Base-by-base conservation (phyloP, 768 basidiomycete species). In the Rhodosporidiobolus odoratus region DNA sequence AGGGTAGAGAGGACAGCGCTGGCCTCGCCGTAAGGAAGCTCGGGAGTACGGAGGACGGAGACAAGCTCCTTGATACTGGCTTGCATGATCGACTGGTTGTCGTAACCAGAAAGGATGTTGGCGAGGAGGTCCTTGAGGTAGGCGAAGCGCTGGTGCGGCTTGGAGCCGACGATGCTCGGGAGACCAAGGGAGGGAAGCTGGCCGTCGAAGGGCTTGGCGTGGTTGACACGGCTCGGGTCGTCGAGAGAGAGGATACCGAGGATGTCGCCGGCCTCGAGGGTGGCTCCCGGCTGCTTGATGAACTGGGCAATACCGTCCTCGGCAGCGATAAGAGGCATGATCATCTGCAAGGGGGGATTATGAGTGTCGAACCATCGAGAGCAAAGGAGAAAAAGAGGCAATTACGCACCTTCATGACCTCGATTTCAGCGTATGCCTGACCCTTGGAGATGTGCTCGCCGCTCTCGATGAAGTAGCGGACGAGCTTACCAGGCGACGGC, bases 221-320 rank as follows among this genome's bases (percentile, higher is more conserved):
- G 95, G 78, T 92, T 96, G 78, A 98, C 96, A 66, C 92, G 92
- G 67, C 86, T 85, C 47, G 95, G 96, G 79, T 98, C 94, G 77
- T 98, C 96, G 66, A 98, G 86, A 15, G 92, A 91, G 66, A 98
- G 84, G 77, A 98, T 94, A 81, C 96, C 96, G 68, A 99, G 87
- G 66, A 99, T 93, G 80, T 97, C 96, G 34, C 96, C 96, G 19
- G 94, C 92, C 73, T 95, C 91, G 64, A 99, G 86, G 74, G 91
- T 93, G 78, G 94, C 91, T 76, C 96, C 96, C 65, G 96, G 91
- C 79, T 99, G 96, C 82, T 98, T 99, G 81, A 98, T 91, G 76
- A 98, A 87, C 76, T 95, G 93, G 25, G 94, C 88, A 56, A 88
- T 84, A 77, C 96, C 96, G 79, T 95, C 92, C 79, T 99, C 96